A percentile compares a stretch with the other conserved stretches of the same genome.
Evolutionary conservation across 2,329 filamentous ascomycete species (phyloP).

Genomic region (Penicillium sp.): DNA sequence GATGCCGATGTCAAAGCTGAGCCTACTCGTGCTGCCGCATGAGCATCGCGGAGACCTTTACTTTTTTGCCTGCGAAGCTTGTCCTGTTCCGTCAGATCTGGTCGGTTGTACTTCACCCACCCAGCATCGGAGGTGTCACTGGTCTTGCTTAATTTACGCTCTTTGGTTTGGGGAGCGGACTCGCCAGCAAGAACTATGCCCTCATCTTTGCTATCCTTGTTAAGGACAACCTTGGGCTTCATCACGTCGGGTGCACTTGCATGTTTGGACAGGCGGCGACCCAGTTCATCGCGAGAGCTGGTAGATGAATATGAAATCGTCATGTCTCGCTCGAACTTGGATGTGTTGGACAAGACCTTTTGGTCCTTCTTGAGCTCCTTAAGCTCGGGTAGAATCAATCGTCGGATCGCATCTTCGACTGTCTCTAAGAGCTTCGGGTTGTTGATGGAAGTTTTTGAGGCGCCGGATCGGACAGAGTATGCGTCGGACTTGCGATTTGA

Average conservation of each 20-base stretch:
- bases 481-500: slow-evolving; percentile 57
- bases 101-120: slow-evolving; percentile 46
- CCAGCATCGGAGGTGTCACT: slow-evolving; percentile 49
- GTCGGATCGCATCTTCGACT: slow-evolving; percentile 88
- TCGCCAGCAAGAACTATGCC: slow-evolving; percentile 58
- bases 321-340: slow-evolving; percentile 65
- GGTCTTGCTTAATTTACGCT: slow-evolving; percentile 54
- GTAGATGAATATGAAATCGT: slow-evolving; percentile 61
- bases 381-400: slow-evolving; percentile 86
- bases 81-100: slow-evolving; percentile 52
- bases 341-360: slow-evolving; percentile 70
- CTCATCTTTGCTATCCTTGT: slow-evolving; percentile 59
- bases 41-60: slow-evolving; percentile 55
- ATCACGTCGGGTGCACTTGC: slow-evolving; percentile 61
- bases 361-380: slow-evolving; percentile 89
- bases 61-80: slow-evolving; percentile 55
- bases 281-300: slow-evolving; percentile 57
- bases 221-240: slow-evolving; percentile 62
- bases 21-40: slow-evolving; percentile 56
- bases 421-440: slow-evolving; percentile 89
- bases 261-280: slow-evolving; percentile 59
- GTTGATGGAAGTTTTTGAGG: slow-evolving; percentile 74
- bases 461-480: slow-evolving; percentile 60
- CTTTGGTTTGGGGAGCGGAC: slow-evolving; percentile 50
- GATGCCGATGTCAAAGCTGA: slow-evolving; percentile 62